Conservation (phyloP, 2,329 filamentous ascomycete genomes). For the Colletotrichum sp. region DNA sequence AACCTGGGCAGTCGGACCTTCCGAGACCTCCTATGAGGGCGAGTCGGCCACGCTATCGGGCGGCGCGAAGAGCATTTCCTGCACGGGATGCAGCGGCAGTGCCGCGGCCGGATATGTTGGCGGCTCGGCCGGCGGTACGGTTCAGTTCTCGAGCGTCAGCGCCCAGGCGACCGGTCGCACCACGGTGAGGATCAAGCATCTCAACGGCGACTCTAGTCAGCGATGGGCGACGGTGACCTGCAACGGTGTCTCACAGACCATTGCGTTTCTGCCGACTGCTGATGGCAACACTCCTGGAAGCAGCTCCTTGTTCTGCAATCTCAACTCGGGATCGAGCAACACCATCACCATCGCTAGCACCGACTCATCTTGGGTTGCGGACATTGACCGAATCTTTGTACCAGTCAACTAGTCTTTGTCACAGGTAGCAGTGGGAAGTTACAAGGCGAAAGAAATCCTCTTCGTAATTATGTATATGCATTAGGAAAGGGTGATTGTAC, state of each 20-base stretch:
- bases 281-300: conserved; percentile 45
- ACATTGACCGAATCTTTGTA: conserved; percentile 60
- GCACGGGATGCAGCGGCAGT: conserved; percentile 55
- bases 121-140: conserved; percentile 46
- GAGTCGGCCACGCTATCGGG: conserved; percentile 52
- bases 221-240: conserved; percentile 60
- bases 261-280: conserved; percentile 60
- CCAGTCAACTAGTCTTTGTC: conserved; percentile 34
- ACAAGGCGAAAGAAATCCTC: not conserved
- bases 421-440: not conserved
- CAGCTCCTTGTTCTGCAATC: conserved; percentile 51
- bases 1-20: conserved; percentile 46
- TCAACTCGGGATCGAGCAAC: conserved; percentile 52
- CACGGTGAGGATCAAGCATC: conserved; percentile 59
- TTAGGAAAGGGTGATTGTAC: not conserved
- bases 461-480: not conserved
- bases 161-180: conserved; percentile 48
- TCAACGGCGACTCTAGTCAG: conserved; percentile 59
- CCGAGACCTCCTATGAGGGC: conserved; percentile 56
- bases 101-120: conserved; percentile 61
- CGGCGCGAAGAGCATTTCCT: conserved; percentile 51
- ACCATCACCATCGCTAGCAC: conserved; percentile 50
- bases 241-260: conserved; percentile 54
- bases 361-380: conserved; percentile 46
- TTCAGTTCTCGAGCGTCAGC: conserved; percentile 51